A percentile compares a stretch with the other conserved stretches of the same genome.
Conservation (phyloP, 129 eudicot genomes). For the Dittrichia graveolens region DNA sequence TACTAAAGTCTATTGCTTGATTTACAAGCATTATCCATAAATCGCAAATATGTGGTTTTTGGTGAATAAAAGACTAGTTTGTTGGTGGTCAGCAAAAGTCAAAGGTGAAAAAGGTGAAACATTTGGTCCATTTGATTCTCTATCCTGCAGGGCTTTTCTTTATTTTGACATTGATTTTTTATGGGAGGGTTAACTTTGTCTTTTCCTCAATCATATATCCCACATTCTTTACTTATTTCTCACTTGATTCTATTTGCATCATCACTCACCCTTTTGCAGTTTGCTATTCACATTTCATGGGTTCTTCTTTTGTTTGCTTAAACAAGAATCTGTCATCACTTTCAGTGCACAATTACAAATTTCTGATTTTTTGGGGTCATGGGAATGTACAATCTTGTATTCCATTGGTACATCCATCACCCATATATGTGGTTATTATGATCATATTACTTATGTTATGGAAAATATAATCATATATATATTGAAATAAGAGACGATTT, state of each 20-base stretch:
- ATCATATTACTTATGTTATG: not conserved
- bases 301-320: conserved; percentile 7
- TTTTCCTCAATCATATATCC: conserved; percentile 17
- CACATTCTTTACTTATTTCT: conserved; percentile 39
- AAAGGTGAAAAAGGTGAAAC: conserved; percentile 35
- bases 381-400: conserved; percentile 21
- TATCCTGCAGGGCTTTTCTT: conserved; percentile 26
- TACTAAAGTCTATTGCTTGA: conserved; percentile 44
- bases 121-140: conserved; percentile 41
- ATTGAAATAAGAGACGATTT: too few relatives aligned
- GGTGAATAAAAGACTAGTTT: conserved; percentile 35
- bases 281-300: conserved; percentile 10
- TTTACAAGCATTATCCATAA: conserved; percentile 40
- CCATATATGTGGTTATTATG: conserved; percentile 3
- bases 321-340: conserved; percentile 23
- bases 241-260: conserved; percentile 40
- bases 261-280: conserved; percentile 31
- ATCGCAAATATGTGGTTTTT: conserved; percentile 30
- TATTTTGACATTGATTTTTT: conserved; percentile 24
- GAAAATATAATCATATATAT: not conserved
- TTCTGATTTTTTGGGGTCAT: not conserved
- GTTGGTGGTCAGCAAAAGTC: conserved; percentile 40
- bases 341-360: conserved; percentile 12
- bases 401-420: not conserved
- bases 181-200: conserved; percentile 24